Evolutionary conservation across 2,329 filamentous ascomycete genomes (phyloP), one percentile per base, ranked within the genome.

Genomic region (Phaeosphaeriaceae sp.): DNA sequence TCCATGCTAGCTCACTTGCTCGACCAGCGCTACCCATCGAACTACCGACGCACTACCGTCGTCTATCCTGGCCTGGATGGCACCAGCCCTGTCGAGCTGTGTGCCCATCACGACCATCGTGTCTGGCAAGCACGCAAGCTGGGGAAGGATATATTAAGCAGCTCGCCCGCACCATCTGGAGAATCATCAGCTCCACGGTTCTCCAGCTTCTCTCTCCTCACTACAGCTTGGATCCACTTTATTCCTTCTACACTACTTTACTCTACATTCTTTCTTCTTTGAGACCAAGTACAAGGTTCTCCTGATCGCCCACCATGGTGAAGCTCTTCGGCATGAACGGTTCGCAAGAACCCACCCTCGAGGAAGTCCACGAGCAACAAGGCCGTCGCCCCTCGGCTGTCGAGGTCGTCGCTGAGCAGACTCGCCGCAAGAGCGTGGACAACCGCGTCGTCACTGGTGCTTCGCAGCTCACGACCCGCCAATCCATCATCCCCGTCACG

Each of bases 401-500:
- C 26, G 74, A 77, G 50, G 76, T 73, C 24, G 67, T 76, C 26
- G 73, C 70, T 19, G 64, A 67, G 48, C 69, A 77, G 52, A 63
- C 63, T 22, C 72, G 68, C 42, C 71, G 74, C 55, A 77, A 77
- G 66, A 71, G 67, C 26, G 73, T 78, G 52, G 70, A 69, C 60
- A 76, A 79, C 55, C 71, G 66, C 21, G 44, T 63, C 11, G 62
- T 79, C 49, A 78, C 76, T 47, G 77, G 78, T 22, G 85, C 85
- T 21, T 82, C 85, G n/a, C 83, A 90, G 74, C 80, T 92, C 61
- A 91, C 88, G 0, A 73, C 91, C 28, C 82, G 87, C 53, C 83
- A 91, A 69, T 92, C 89, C 13, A 81, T 92, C 54, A 85, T 85
- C 65, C 90, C 90, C 2, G 83, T 92, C 48, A 80, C 81, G 55